Evolutionary conservation across 1,284 basidiomycete genomes (phyloP).

Genomic region (Malassezia sympodialis): DNA sequence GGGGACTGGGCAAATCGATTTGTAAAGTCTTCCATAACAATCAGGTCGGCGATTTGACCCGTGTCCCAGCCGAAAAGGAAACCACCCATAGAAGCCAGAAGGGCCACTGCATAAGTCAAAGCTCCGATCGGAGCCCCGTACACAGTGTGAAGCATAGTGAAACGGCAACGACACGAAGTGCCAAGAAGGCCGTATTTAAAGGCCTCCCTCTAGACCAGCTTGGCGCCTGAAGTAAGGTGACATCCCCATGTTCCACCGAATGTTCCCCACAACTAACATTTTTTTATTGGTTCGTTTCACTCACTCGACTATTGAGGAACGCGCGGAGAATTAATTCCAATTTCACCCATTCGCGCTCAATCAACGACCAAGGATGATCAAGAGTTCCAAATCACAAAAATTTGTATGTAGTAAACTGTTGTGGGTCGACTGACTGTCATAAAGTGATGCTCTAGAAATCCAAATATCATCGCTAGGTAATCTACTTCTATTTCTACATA

Average conservation of each 20-base stretch:
- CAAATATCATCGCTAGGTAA: background rate
- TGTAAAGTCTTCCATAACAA: slow-evolving; percentile 64
- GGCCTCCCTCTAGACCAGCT: too few species aligned
- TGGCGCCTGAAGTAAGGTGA: background rate
- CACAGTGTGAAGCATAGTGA: background rate
- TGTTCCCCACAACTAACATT: background rate
- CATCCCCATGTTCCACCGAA: background rate
- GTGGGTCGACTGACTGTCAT: background rate
- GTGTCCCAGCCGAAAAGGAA: slow-evolving; percentile 65
- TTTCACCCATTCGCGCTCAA: background rate
- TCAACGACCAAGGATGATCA: background rate
- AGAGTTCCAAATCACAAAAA: background rate
- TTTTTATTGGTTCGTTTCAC: background rate
- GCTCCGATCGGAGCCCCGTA: slow-evolving; percentile 37
- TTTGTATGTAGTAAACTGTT: background rate
- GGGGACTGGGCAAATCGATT: slow-evolving; percentile 54
- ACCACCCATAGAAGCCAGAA: slow-evolving; percentile 66
- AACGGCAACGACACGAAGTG: background rate
- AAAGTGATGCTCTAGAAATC: background rate
- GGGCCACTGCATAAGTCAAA: slow-evolving; percentile 59
- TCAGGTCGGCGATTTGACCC: slow-evolving; percentile 66
- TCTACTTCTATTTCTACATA: background rate
- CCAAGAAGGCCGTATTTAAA: background rate
- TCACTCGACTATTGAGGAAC: background rate
- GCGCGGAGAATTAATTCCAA: background rate